These are phyloP conservation scores for Crithidia fasciculata DNA, from an alignment of 208 protist species.

Conservation along the genomic window DNA sequence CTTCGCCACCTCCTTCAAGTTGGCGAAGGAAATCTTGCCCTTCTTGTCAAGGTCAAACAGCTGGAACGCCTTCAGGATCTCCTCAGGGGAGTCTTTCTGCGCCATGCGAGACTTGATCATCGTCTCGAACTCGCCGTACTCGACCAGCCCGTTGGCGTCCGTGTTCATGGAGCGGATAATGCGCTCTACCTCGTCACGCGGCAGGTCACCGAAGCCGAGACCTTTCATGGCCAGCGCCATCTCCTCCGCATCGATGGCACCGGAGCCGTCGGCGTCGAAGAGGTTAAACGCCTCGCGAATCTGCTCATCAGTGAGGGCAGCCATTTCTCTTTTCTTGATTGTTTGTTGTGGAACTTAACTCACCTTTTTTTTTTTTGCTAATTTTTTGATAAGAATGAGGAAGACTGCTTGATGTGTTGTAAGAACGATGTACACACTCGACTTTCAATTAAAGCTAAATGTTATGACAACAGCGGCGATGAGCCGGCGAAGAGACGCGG, in stretches of 20 bases:
- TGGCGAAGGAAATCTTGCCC: slow-evolving; percentile 96
- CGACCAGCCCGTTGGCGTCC: slow-evolving; percentile 87
- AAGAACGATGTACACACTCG: no score
- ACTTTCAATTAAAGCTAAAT: not conserved
- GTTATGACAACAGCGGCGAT: not conserved
- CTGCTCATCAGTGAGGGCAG: slow-evolving; percentile 91
- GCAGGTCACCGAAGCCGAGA: slow-evolving; percentile 94
- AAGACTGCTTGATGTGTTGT: no score
- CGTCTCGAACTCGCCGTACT: slow-evolving; percentile 90
- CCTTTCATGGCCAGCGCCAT: slow-evolving; percentile 96
- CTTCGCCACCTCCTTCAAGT: slow-evolving; percentile 96
- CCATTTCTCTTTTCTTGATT: slow-evolving; percentile 49
- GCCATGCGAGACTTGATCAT: slow-evolving; percentile 93
- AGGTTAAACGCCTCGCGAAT: slow-evolving; percentile 98
- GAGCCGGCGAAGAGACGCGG: no score
- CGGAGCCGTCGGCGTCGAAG: slow-evolving; percentile 96
- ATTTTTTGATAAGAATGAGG: no score
- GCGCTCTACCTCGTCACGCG: slow-evolving; percentile 93
- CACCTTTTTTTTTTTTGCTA: no score
- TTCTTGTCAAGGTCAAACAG: slow-evolving; percentile 97
- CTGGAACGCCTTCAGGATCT: slow-evolving; percentile 96
- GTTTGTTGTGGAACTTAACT: no score
- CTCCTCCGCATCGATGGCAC: slow-evolving; percentile 93
- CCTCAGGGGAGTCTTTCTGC: slow-evolving; percentile 93
- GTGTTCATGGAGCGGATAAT: slow-evolving; percentile 90